Percentiles rank a stretch among this genome's conserved stretches.
Evolutionary conservation across 176 grass and related monocot species (phyloP).

Genomic region (Musa troglodytarum): DNA sequence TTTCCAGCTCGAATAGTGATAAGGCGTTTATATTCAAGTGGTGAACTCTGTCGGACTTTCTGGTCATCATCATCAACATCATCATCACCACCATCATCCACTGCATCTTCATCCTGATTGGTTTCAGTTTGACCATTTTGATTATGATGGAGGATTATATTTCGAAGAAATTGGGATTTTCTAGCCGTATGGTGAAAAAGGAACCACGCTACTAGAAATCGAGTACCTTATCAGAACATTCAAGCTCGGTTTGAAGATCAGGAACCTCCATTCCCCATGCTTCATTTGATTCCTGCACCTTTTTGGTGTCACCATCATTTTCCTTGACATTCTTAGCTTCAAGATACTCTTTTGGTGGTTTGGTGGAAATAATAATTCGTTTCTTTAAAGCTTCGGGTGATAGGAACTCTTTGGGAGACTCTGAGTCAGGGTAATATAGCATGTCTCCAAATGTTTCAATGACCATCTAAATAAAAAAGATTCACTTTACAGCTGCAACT

Average conservation of each 20-base stretch:
- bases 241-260: slow-evolving; percentile 50
- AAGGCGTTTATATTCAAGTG: slow-evolving; percentile 63
- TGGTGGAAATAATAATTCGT: slow-evolving; percentile 78
- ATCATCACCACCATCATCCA: not conserved
- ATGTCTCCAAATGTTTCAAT: slow-evolving; percentile 75
- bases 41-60: slow-evolving; percentile 22
- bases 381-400: slow-evolving; percentile 74
- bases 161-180: slow-evolving; percentile 3
- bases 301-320: slow-evolving; percentile 21
- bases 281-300: slow-evolving; percentile 34
- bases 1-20: slow-evolving; percentile 90
- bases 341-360: slow-evolving; percentile 89
- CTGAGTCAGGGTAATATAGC: slow-evolving; percentile 75
- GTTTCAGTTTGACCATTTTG: slow-evolving; percentile 26
- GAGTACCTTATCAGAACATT: slow-evolving; percentile 40
- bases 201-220: not conserved
- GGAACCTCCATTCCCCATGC: slow-evolving; percentile 78
- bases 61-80: slow-evolving; percentile 27
- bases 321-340: slow-evolving; percentile 59
- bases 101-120: not conserved
- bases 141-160: slow-evolving; percentile 28
- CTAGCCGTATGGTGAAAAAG: slow-evolving; percentile 10
- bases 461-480: slow-evolving; percentile 62
- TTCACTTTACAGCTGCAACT: not conserved
- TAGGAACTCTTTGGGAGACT: slow-evolving; percentile 77